Base-by-base conservation (phyloP, 495 filamentous ascomycete genomes). In the Aspergillus conjunctus region DNA sequence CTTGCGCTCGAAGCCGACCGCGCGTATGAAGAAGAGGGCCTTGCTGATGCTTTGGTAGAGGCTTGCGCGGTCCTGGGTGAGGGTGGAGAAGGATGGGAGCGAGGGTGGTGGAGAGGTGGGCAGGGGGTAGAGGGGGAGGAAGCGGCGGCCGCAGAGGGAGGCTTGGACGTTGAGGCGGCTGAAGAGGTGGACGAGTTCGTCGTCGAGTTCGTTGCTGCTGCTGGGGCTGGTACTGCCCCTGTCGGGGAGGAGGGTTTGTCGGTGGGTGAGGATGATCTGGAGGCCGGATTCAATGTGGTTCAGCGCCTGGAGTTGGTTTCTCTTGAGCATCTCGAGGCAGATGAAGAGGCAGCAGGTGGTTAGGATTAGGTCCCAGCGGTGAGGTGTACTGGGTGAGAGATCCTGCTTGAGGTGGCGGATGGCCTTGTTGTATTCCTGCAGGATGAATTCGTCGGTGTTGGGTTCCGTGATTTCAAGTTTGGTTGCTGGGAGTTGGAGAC, bases 291-390 rank as follows among this genome's bases (percentile, higher is more conserved):
- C 30, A 12, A 54, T 63, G 50, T 73, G 70, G 53, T 66, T 58
- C 17, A 71, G 44, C 0, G 71, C 69, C 26, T 62, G 62, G n/a
- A 22, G 26, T 41, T 49, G 49, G 32, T 72, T 66, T 0, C 58
- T 60, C 17, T 56, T 60, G 4, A 75, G 54, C 56, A 71, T 67
- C 26, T 75, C 73, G 0, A 75, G 49, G 31, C 66, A 71, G 10
- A 69, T 39, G 33, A 75, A 73, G 6, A 75, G 32, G 11, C 66
- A 51, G 26, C 73, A 75, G 7, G 63, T 62, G 17, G 71, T 60
- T 7, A 75, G 58, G 4, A 63, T 51, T 15, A 67, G 34, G n/a
- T 70, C 61, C 61, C 31, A 15, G 48, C 59, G 8, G 34, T 22
- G 11, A 43, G 18, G 51, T 52, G 8, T 63, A 32, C 34, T 37